Conservation (phyloP, 2,329 filamentous ascomycete genomes). For the Aaosphaeria pasadenensis region DNA sequence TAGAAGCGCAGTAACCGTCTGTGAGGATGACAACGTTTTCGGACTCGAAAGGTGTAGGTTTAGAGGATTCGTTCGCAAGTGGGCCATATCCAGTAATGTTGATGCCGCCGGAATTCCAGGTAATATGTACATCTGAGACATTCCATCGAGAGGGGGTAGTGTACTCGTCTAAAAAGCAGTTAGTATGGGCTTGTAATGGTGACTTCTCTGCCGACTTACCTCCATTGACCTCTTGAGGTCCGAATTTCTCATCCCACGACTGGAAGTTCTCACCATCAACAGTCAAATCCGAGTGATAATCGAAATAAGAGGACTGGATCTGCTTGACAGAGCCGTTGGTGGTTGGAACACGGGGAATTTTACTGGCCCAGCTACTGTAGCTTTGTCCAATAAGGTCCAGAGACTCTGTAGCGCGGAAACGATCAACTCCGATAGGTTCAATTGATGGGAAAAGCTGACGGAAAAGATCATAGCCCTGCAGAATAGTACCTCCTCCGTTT, state of each 20-base stretch:
- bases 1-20: constrained; percentile 59
- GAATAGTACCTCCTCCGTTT: constrained; percentile 59
- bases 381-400: constrained; percentile 45
- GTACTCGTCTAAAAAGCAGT: constrained; percentile 38
- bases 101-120: constrained; percentile 31
- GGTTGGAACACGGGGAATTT: constrained; percentile 25
- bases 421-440: constrained; percentile 49
- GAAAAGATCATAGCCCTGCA: constrained; percentile 62
- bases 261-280: constrained; percentile 50
- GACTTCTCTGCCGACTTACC: constrained; percentile 7
- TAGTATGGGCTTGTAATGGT: constrained; percentile 8
- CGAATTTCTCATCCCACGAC: constrained; percentile 45
- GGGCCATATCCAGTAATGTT: constrained; percentile 33
- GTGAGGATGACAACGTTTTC: constrained; percentile 53
- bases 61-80: constrained; percentile 45
- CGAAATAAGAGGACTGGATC: constrained; percentile 43
- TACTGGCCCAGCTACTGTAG: constrained; percentile 29
- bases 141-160: constrained; percentile 33
- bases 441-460: constrained; percentile 54
- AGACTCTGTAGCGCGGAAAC: constrained; percentile 50
- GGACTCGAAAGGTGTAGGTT: constrained; percentile 50
- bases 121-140: constrained; percentile 29
- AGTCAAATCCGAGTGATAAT: constrained; percentile 47
- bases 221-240: constrained; percentile 27
- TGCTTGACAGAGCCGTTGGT: constrained; percentile 36